A percentile compares a stretch with the other conserved stretches of the same genome.
Conservation (phyloP, 768 basidiomycete species). For the Pholiota microspora region DNA sequence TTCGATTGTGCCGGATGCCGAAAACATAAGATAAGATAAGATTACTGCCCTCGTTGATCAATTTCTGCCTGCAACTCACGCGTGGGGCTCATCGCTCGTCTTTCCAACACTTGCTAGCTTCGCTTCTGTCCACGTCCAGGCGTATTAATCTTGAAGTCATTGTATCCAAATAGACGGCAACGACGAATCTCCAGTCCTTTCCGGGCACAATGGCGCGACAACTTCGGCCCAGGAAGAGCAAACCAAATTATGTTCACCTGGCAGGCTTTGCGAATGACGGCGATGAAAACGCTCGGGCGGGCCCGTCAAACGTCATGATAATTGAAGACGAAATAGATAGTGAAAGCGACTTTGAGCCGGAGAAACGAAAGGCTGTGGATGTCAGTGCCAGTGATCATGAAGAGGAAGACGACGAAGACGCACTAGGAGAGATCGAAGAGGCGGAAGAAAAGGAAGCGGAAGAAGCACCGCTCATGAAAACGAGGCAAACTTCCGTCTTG, state of each 20-base stretch:
- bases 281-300: constrained; percentile 30
- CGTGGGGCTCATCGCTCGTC: too few species aligned
- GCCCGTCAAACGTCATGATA: constrained; percentile 34
- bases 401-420: constrained; percentile 27
- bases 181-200: too few species aligned
- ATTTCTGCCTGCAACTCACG: too few species aligned
- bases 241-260: constrained; percentile 46
- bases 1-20: background rate
- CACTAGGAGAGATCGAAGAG: constrained; percentile 8
- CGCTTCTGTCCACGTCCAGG: background rate
- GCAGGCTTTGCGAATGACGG: constrained; percentile 34
- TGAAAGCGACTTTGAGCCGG: constrained; percentile 57
- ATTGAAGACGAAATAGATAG: constrained; percentile 37
- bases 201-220: constrained; percentile 49
- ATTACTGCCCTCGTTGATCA: background rate
- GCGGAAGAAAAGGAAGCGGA: constrained; percentile 24
- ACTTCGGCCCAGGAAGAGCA: constrained; percentile 53
- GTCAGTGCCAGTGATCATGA: constrained; percentile 3
- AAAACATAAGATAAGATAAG: constrained; percentile 10
- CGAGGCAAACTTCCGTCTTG: constrained; percentile 9
- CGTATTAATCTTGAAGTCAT: background rate
- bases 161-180: background rate
- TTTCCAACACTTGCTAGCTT: too few species aligned
- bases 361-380: constrained; percentile 26
- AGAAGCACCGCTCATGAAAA: constrained; percentile 15